Evolutionary conservation across 108 stramenopile genomes (phyloP).

Genomic region (Pseudonitzschia pungens): DNA sequence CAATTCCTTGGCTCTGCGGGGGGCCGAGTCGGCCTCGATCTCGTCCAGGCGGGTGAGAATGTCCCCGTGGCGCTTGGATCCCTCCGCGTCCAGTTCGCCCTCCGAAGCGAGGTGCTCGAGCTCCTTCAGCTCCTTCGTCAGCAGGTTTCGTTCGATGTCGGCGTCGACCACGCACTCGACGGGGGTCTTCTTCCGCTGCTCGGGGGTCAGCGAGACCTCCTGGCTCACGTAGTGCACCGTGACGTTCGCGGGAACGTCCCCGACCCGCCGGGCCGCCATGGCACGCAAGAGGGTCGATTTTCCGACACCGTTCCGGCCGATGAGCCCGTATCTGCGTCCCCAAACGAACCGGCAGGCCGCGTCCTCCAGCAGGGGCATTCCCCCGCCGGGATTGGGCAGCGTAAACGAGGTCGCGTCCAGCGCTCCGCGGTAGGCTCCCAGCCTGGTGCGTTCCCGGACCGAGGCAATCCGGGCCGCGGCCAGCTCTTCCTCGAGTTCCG

Average conservation of each 20-base stretch:
- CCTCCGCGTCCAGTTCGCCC: slow-evolving; percentile 25
- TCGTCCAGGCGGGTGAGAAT: slow-evolving; percentile 47
- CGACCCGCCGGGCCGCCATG: slow-evolving; percentile 38
- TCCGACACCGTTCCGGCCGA: slow-evolving; percentile 86
- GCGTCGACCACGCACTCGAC: slow-evolving; percentile 56
- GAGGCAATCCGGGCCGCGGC: slow-evolving; percentile 18
- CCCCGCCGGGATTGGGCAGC: slow-evolving; percentile 53
- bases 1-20: slow-evolving; percentile 60
- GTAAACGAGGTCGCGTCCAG: slow-evolving; percentile 33
- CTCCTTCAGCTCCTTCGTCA: slow-evolving; percentile 30
- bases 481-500: slow-evolving; percentile 23
- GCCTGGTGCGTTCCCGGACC: slow-evolving; percentile 17
- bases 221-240: slow-evolving; percentile 75
- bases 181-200: slow-evolving; percentile 33
- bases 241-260: slow-evolving; percentile 55
- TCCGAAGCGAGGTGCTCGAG: slow-evolving; percentile 22
- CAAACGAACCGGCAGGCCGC: slow-evolving; percentile 62
- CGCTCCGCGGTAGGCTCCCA: slow-evolving; percentile 30
- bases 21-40: slow-evolving; percentile 58
- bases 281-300: slow-evolving; percentile 23
- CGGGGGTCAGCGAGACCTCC: slow-evolving; percentile 49
- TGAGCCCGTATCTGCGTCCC: slow-evolving; percentile 83
- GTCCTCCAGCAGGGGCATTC: slow-evolving; percentile 67
- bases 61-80: slow-evolving; percentile 23
- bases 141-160: slow-evolving; percentile 57